Conservation (phyloP, 176 grass and related monocot species). For the Musa troglodytarum region DNA sequence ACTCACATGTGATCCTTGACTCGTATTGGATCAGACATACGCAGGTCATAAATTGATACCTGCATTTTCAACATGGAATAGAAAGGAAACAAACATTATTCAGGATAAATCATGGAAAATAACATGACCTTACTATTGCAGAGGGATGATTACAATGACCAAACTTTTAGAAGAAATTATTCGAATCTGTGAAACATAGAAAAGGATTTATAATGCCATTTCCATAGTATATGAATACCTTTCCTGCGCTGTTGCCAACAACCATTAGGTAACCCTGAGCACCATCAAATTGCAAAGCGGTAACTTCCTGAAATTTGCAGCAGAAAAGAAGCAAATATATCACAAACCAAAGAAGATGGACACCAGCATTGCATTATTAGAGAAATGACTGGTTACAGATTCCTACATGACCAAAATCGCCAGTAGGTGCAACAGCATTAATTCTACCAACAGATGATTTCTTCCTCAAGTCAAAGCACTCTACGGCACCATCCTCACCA, state of each 20-base stretch:
- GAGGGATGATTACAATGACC: neutral
- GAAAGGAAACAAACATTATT: neutral
- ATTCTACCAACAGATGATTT: slow-evolving; percentile 88
- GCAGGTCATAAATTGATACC: slow-evolving; percentile 86
- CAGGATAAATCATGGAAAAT: neutral
- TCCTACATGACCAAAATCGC: slow-evolving; percentile 66
- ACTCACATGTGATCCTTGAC: slow-evolving; percentile 99
- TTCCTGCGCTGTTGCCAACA: slow-evolving; percentile 74
- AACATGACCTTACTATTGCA: neutral
- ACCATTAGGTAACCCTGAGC: slow-evolving; percentile 80
- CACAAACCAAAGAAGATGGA: neutral
- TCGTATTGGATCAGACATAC: slow-evolving; percentile 72
- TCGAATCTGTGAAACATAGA: slow-evolving; percentile 9
- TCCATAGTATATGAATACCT: slow-evolving; percentile 25
- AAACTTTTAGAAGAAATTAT: neutral
- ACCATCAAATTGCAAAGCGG: slow-evolving; percentile 77
- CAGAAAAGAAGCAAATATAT: slow-evolving; percentile 15
- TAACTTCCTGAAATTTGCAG: slow-evolving; percentile 66
- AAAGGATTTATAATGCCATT: neutral
- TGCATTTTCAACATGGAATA: slow-evolving; percentile 30
- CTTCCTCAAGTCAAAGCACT: slow-evolving; percentile 93
- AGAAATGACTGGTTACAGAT: neutral
- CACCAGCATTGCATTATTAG: neutral
- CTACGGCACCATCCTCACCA: slow-evolving; percentile 78
- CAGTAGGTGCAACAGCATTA: slow-evolving; percentile 38